Conservation (phyloP, 1,139 yeast species). For the Scheffersomyces segobiensis region DNA sequence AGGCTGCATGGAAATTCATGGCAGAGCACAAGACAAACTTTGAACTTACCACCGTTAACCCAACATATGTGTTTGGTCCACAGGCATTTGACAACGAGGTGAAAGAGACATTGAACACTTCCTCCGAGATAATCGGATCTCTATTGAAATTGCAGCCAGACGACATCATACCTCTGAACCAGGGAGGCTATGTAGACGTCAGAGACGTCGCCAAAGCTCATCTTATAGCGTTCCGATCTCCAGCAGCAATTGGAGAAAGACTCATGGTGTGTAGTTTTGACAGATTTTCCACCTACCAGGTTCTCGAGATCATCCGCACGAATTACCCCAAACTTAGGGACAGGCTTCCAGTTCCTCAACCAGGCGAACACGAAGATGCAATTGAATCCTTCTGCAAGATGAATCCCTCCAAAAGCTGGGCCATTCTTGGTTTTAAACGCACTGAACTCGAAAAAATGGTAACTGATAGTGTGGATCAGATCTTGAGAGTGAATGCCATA, state of each 20-base stretch:
- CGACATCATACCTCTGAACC: slow-evolving; percentile 18
- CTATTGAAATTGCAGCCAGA: slow-evolving; percentile 22
- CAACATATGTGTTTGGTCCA: slow-evolving; percentile 18
- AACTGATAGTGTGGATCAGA: neutral
- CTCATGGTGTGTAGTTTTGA: slow-evolving; percentile 28
- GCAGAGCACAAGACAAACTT: slow-evolving; percentile 26
- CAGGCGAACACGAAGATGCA: neutral
- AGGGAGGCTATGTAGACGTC: slow-evolving; percentile 42
- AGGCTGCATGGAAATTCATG: slow-evolving; percentile 33
- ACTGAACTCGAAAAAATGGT: neutral
- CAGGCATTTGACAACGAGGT: slow-evolving; percentile 27
- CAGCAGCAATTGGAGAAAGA: slow-evolving; percentile 34
- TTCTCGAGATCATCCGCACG: slow-evolving; percentile 7
- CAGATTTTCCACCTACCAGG: slow-evolving; percentile 17
- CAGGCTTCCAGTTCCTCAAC: neutral
- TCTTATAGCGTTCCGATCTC: slow-evolving; percentile 35
- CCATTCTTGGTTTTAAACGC: neutral
- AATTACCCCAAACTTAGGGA: neutral
- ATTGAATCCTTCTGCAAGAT: neutral
- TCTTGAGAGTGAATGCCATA: neutral
- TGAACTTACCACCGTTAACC: slow-evolving; percentile 3
- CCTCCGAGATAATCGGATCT: slow-evolving; percentile 31
- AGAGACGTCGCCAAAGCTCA: slow-evolving; percentile 48
- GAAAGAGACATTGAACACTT: slow-evolving; percentile 32
- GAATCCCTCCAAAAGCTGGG: neutral